phyloP scores from a whole-genome alignment of 108 stramenopile species.

The Nitzschia palea region DNA sequence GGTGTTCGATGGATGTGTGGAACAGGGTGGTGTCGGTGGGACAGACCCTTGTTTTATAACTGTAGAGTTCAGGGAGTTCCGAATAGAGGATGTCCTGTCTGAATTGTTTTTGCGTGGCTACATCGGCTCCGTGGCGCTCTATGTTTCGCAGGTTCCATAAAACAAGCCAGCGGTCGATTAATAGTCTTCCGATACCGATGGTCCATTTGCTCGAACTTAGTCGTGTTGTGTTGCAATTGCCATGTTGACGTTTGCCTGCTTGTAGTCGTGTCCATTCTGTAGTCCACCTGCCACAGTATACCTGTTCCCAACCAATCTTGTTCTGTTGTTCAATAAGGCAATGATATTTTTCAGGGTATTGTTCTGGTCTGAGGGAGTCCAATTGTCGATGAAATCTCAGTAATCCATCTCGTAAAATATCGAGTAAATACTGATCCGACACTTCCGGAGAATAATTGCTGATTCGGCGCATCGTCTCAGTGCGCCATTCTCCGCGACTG shows the following conservation, averaged over 20 bases:
- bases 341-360: too few relatives aligned
- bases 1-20: too few relatives aligned
- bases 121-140: too few relatives aligned
- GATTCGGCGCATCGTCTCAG: not conserved
- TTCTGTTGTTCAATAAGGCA: too few relatives aligned
- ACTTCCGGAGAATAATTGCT: not conserved
- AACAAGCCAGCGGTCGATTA: not conserved
- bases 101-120: not conserved
- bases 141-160: not conserved
- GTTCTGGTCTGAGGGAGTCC: not conserved
- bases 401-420: not conserved
- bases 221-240: not conserved
- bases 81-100: too few relatives aligned
- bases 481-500: not conserved
- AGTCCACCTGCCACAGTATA: too few relatives aligned
- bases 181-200: not conserved
- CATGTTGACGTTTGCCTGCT: not conserved
- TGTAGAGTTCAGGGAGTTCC: too few relatives aligned
- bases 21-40: too few relatives aligned
- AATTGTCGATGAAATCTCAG: not conserved
- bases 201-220: not conserved
- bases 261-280: too few relatives aligned
- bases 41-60: not conserved
- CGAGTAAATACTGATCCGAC: not conserved
- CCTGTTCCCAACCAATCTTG: too few relatives aligned